Percentiles rank a stretch among this genome's conserved stretches.
Conservation (phyloP, 2,329 filamentous ascomycete genomes). For the Ophiosphaerella narmari region DNA sequence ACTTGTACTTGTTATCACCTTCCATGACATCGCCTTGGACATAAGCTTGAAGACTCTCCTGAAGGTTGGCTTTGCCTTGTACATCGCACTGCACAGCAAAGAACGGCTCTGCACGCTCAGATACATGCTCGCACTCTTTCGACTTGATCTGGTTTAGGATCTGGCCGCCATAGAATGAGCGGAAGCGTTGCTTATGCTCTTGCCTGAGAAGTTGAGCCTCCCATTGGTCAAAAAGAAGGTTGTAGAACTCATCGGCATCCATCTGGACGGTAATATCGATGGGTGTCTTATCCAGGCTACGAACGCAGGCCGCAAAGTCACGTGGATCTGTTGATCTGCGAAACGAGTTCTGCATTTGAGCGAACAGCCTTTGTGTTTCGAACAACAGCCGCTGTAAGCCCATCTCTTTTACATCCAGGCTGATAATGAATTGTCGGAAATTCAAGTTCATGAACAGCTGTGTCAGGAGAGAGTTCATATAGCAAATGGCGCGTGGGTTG, state of each 20-base stretch:
- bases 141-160: constrained; percentile 95
- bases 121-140: constrained; percentile 91
- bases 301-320: constrained; percentile 74
- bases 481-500: constrained; percentile 95
- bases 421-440: constrained; percentile 83
- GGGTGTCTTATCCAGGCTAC: constrained; percentile 77
- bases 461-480: constrained; percentile 91
- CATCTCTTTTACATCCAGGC: constrained; percentile 57
- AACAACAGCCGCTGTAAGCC: constrained; percentile 70
- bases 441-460: constrained; percentile 95
- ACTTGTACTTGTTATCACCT: constrained; percentile 98
- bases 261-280: constrained; percentile 93
- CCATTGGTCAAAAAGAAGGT: constrained; percentile 87
- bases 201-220: constrained; percentile 75
- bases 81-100: constrained; percentile 96
- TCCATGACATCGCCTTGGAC: constrained; percentile 96
- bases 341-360: constrained; percentile 81
- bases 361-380: constrained; percentile 82
- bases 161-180: constrained; percentile 87
- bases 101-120: constrained; percentile 86
- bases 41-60: constrained; percentile 91
- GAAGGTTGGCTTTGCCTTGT: constrained; percentile 81
- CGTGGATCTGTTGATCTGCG: constrained; percentile 74
- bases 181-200: constrained; percentile 73
- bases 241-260: constrained; percentile 98